Percentiles rank a stretch among this genome's conserved stretches.
phyloP scores from a whole-genome alignment of 768 basidiomycete genomes.

The Tulasnella sp. region DNA sequence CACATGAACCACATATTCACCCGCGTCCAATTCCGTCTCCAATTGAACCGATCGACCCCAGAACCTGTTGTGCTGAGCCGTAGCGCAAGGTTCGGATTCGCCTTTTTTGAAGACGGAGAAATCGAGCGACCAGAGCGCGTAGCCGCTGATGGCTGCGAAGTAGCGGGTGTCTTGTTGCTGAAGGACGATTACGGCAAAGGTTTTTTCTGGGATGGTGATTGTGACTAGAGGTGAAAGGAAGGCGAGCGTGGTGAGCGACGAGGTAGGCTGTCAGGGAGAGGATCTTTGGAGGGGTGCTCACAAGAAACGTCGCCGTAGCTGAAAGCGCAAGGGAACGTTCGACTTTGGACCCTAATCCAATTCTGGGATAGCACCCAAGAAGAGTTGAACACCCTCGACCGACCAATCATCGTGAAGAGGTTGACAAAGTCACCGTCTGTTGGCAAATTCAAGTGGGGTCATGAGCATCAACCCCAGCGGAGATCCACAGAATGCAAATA shows the following conservation, averaged over 20 bases:
- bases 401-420: conserved; percentile 39
- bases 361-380: conserved; percentile 44
- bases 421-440: conserved; percentile 25
- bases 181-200: conserved; percentile 44
- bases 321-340: conserved; percentile 44
- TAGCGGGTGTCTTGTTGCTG: conserved; percentile 46
- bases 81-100: conserved; percentile 29
- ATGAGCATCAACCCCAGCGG: not conserved
- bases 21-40: conserved; percentile 27
- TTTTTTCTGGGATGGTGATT: conserved; percentile 37
- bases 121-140: conserved; percentile 43
- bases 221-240: conserved; percentile 35
- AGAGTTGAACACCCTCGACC: conserved; percentile 42
- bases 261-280: not conserved
- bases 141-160: conserved; percentile 42
- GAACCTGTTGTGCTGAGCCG: conserved; percentile 25
- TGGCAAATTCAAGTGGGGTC: not conserved
- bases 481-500: not conserved
- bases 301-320: conserved; percentile 50
- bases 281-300: conserved; percentile 28
- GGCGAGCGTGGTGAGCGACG: not conserved
- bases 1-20: conserved; percentile 32
- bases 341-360: conserved; percentile 40
- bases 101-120: conserved; percentile 46
- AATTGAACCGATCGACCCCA: conserved; percentile 27